phyloP scores from a whole-genome alignment of 257 asterid genomes.

The Primulina eburnea region DNA sequence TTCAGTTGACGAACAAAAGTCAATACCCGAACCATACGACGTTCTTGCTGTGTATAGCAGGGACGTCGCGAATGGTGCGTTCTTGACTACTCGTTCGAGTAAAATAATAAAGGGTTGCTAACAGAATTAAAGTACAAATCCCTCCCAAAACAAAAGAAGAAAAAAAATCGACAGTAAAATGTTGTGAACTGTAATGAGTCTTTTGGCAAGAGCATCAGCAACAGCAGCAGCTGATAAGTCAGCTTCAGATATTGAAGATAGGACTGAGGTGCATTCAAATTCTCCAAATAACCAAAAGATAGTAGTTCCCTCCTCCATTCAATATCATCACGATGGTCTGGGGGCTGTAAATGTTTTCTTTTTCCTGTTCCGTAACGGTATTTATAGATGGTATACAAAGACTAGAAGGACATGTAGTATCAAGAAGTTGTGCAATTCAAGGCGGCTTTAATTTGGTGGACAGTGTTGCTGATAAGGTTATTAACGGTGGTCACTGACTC shows the following conservation, averaged over 20 bases:
- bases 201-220: constrained; percentile 36
- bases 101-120: constrained; percentile 18
- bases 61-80: constrained; percentile 47
- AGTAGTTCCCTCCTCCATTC: constrained; percentile 30
- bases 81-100: constrained; percentile 52
- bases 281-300: constrained; percentile 50
- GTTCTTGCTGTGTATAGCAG: constrained; percentile 33
- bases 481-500: constrained; percentile 85
- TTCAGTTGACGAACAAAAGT: constrained; percentile 52
- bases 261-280: constrained; percentile 47
- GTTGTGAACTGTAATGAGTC: constrained; percentile 44
- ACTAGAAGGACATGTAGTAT: constrained; percentile 2
- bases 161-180: constrained; percentile 8
- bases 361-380: constrained; percentile 18
- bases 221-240: constrained; percentile 36
- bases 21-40: constrained; percentile 98
- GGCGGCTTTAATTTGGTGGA: constrained; percentile 88
- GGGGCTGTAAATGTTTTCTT: constrained; percentile 7
- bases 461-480: constrained; percentile 67
- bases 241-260: constrained; percentile 51
- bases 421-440: constrained; percentile 58
- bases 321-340: constrained; percentile 16
- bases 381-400: constrained; percentile 19
- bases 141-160: background rate
- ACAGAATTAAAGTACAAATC: background rate